Evolutionary conservation across 345 rosid genomes (phyloP).

Genomic region (Populus simonii): DNA sequence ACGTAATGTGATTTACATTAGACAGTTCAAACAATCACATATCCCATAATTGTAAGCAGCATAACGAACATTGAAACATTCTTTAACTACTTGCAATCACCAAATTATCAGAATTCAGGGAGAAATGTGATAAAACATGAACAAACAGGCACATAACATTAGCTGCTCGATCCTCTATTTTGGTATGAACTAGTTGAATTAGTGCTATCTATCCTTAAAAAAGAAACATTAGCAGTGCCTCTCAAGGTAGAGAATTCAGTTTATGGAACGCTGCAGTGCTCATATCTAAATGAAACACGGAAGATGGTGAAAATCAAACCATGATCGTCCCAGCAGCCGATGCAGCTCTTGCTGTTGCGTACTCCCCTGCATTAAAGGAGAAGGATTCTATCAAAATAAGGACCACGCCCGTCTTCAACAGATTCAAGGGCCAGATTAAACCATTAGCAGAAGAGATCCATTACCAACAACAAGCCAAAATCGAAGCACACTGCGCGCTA

Average conservation of each 20-base stretch:
- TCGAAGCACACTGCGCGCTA: not conserved
- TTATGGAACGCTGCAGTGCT: not conserved
- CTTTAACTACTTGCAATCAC: not conserved
- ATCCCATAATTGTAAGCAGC: not conserved
- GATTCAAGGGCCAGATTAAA: not conserved
- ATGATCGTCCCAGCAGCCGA: constrained; percentile 82
- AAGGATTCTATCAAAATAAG: not conserved
- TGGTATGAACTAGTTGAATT: not conserved
- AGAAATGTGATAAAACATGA: not conserved
- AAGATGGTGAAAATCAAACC: constrained; percentile 43
- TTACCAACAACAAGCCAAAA: not conserved
- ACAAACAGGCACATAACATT: not conserved
- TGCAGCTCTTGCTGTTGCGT: constrained; percentile 89
- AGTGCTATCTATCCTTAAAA: not conserved
- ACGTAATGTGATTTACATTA: not conserved
- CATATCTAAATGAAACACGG: not conserved
- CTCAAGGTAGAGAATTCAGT: not conserved
- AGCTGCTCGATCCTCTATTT: not conserved
- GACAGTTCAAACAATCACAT: not conserved
- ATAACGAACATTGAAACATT: not conserved
- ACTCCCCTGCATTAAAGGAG: constrained; percentile 63
- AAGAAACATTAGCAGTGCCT: not conserved
- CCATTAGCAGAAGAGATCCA: not conserved
- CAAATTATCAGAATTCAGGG: not conserved
- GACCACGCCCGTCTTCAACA: not conserved